Evolutionary conservation across 495 filamentous ascomycete genomes (phyloP).

Genomic region (Annulohypoxylon bovei): DNA sequence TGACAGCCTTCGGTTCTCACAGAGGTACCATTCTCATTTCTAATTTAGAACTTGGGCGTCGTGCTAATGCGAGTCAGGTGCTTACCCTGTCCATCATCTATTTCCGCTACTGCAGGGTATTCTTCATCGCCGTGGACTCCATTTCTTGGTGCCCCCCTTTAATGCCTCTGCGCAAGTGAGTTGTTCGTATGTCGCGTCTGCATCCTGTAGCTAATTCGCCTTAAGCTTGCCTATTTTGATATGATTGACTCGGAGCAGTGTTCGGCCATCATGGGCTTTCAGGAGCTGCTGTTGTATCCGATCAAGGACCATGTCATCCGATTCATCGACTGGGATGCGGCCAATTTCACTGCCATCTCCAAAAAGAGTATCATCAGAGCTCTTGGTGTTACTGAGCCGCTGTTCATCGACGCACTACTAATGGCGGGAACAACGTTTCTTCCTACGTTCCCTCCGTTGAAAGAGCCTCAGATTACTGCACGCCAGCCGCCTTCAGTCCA

Average conservation of each 20-base stretch:
- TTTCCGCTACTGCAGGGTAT: constrained; percentile 80
- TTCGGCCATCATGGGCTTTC: constrained; percentile 82
- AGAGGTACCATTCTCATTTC: constrained; percentile 66
- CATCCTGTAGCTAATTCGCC: constrained; percentile 30
- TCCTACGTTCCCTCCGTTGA: constrained; percentile 77
- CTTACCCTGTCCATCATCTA: constrained; percentile 66
- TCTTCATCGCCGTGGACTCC: constrained; percentile 71
- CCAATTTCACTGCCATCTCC: constrained; percentile 74
- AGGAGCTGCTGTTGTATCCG: constrained; percentile 89
- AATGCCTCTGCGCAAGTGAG: constrained; percentile 87
- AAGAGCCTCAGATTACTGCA: constrained; percentile 59
- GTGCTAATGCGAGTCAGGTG: constrained; percentile 57
- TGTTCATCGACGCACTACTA: constrained; percentile 84
- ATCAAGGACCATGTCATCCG: constrained; percentile 81
- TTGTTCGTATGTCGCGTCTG: neutral
- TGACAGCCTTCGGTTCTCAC: constrained; percentile 77
- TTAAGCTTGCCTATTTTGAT: constrained; percentile 83
- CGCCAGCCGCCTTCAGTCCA: constrained; percentile 65
- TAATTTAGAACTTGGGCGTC: neutral
- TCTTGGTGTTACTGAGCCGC: constrained; percentile 72
- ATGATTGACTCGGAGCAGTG: constrained; percentile 72
- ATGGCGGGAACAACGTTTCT: constrained; percentile 86
- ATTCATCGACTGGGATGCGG: constrained; percentile 73
- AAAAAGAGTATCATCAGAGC: constrained; percentile 75
- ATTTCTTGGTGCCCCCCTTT: constrained; percentile 90